Evolutionary conservation across 1,139 yeast species (phyloP), one percentile per base, ranked within the genome.

Genomic region (Pichia sp.): DNA sequence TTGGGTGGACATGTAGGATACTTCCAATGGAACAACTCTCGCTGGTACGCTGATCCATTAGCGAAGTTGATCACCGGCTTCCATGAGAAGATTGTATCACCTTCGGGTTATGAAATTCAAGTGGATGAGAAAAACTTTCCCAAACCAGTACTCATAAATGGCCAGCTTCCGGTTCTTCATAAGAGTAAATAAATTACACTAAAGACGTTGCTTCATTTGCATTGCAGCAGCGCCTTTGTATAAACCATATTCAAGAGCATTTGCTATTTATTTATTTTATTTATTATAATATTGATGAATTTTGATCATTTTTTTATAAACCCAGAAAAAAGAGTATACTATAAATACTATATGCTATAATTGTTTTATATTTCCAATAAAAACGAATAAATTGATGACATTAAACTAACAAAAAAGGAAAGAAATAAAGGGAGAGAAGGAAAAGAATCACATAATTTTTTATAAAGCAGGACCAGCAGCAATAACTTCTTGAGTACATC

Each of bases 1-100:
- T 71, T 83, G 34, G 99, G 99, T 55, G 99, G 98, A 9, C 99
- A 93, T 71, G 71, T 95, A 46, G 91, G 90, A 8, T 78, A 80
- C 79, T 78, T 75, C 64, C 81, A 78, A 63, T 64, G 70, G 59
- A 69, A 71, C 49, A 79, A 81, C 38, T 69, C 68, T 14, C 73
- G 89, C 60, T 85, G 90, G 90, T 75, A 75, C 55, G 67, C 73
- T 4, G 71, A 72, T n/a, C 80, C 80, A 29, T 51, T 75, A 34
- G 63, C 74, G 36, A 65, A 63, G 53, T 65, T 75, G 29, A 56
- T 76, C 44, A 62, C 59, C 7, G 29, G 49, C n/a, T 59, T 59
- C 41, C 58, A 59, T 51, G 47, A 51, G 31, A 30, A 58, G 20
- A 31, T 59, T 17, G 55, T 40, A 2, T 53, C 59, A 24, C 48